Base-by-base conservation (phyloP, 805 yeast genomes). In the Hyphopichia homilentoma region DNA sequence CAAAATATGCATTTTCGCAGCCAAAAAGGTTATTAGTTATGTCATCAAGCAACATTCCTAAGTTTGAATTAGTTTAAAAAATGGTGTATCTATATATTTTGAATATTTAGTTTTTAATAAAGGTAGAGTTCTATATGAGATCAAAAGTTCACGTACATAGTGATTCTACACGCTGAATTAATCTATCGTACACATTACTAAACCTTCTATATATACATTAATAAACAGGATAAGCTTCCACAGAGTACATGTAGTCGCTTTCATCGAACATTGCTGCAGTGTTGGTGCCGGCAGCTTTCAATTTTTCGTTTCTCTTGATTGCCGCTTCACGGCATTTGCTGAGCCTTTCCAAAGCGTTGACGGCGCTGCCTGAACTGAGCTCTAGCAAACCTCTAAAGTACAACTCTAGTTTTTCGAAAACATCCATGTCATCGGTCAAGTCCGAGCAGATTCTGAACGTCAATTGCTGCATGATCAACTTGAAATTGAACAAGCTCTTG, bases 401-500 rank as follows among this genome's bases (percentile, higher is more conserved):
- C n/a, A 53, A 35, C 33, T 45, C 52, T 21, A 53, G 38, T 34
- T 35, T 39, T 27, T 54, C 59, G 16, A 47, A 45, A 12, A 45
- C 53, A 11, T 34, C 41, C n/a, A 42, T 48, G 20, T 43, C 39
- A 7, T 42, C 48, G 4, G 48, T 38, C n/a, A 51, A 35, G 11
- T 36, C 44, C 4, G 41, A 21, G 22, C 44, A 34, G 3, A 48
- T 32, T 7, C 54, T 35, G 27, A 44, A 45, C 6, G 52, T 48
- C 16, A 51, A 39, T 32, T 51, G 58, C 16, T 48, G 21, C 56
- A 54, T 52, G 36, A 43, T 43, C 6, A 50, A 47, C 8, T 54
- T 41, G 30, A 36, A 40, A 27, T 50, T 54, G 22, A 53, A 53
- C 11, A 49, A 39, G n/a, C 34, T 13, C 26, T 46, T 40, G 2